Evolutionary conservation across 805 yeast species (phyloP).

Genomic region (Kluyveromyces siamensis): DNA sequence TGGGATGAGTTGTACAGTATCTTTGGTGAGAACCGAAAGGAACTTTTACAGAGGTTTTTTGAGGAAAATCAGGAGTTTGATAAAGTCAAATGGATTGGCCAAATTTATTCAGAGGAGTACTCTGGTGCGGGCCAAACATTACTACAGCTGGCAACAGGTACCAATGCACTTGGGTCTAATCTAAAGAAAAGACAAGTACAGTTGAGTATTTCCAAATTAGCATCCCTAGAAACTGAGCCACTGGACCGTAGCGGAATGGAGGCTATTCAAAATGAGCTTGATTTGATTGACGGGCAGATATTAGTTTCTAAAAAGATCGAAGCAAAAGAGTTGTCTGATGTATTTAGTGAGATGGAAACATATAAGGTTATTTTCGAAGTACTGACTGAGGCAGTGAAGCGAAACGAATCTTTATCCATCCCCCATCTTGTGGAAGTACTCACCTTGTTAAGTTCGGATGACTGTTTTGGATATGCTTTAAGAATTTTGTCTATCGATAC

Average conservation of each 20-base stretch:
- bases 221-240: constrained; percentile 38
- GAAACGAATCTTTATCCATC: constrained; percentile 32
- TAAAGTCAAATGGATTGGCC: constrained; percentile 64
- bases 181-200: constrained; percentile 37
- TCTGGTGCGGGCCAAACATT: constrained; percentile 42
- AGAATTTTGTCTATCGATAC: constrained; percentile 37
- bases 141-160: constrained; percentile 31
- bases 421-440: constrained; percentile 44
- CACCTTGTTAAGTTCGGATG: constrained; percentile 35
- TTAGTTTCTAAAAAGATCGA: constrained; percentile 25
- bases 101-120: constrained; percentile 45
- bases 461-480: constrained; percentile 38
- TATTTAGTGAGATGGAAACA: constrained; percentile 11
- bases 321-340: not conserved
- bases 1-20: constrained; percentile 45
- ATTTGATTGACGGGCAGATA: constrained; percentile 42
- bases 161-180: constrained; percentile 36
- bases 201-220: constrained; percentile 63
- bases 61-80: constrained; percentile 35
- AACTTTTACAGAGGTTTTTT: constrained; percentile 45
- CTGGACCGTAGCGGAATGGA: constrained; percentile 17
- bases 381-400: constrained; percentile 19
- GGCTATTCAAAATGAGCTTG: constrained; percentile 43
- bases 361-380: constrained; percentile 14
- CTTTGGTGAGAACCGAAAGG: constrained; percentile 41